Evolutionary conservation across 257 asterid species (phyloP).

Genomic region (Rehmannia glutinosa): DNA sequence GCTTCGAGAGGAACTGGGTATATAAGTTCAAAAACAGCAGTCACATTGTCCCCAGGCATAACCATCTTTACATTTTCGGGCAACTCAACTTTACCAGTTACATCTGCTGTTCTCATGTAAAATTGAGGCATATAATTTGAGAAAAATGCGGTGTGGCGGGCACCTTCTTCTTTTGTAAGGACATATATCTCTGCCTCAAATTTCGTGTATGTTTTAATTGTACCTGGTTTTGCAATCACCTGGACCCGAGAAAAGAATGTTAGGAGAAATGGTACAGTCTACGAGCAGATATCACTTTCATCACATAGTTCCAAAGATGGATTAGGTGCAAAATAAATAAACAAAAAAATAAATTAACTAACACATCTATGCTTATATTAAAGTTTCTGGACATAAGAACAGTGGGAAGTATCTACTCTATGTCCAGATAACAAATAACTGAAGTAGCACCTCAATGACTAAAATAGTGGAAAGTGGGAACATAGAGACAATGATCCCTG

Average conservation of each 20-base stretch:
- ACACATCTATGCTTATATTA: not conserved
- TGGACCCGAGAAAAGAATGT: not conserved
- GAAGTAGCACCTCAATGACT: not conserved
- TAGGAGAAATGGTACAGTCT: not conserved
- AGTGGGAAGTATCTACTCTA: too few species aligned
- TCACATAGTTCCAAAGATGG: not conserved
- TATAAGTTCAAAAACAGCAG: constrained; percentile 81
- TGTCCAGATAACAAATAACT: not conserved
- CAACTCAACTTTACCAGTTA: constrained; percentile 88
- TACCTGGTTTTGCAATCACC: constrained; percentile 86
- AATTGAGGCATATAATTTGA: constrained; percentile 89
- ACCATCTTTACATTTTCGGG: constrained; percentile 96
- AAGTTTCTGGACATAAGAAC: too few species aligned
- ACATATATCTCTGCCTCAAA: constrained; percentile 93
- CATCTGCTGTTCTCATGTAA: constrained; percentile 90
- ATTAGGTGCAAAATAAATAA: not conserved
- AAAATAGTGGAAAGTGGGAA: not conserved
- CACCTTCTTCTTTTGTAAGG: constrained; percentile 93
- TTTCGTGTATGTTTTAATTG: constrained; percentile 71
- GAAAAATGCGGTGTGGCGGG: constrained; percentile 91
- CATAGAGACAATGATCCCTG: not conserved
- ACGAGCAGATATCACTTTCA: not conserved
- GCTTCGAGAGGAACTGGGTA: constrained; percentile 80
- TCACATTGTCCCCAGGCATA: constrained; percentile 96
- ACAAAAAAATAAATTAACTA: not conserved